Base-by-base conservation (phyloP, 495 filamentous ascomycete species). In the Articulospora tetracladia region DNA sequence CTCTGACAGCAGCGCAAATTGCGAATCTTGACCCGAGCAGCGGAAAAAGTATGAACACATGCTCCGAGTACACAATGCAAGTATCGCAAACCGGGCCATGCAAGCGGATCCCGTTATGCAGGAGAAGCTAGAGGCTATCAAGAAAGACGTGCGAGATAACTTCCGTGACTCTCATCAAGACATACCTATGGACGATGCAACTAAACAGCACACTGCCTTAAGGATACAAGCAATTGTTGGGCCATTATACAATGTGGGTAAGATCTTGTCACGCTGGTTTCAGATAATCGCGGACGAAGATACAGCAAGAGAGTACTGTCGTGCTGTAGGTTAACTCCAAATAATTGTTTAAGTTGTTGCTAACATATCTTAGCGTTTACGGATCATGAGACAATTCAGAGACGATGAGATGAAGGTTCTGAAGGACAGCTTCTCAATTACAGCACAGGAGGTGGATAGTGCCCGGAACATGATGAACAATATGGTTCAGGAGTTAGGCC, bases 311-410 rank as follows among this genome's bases (percentile, higher is more conserved):
- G 62, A 72, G 62, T 81, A 77, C 64, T 79, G 76, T 55, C 74
- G 71, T 51, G 61, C 69, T 39, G 79, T 81, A 71, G 68, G 79
- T 76, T 22, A 11, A 47, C 57, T 44, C 39, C n/a, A 19, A 8
- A 50, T 1, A 2, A 17, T 26, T 19, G 15, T 15, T 46, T 48
- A 46, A 28, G 26, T 17, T 22, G 39, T 59, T 64, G 28, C 73
- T 74, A 61, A 74, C 54, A 57, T 7, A 46, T 24, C 28, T 15
- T 36, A 66, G 63, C 36, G 62, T 13, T 70, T 86, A 79, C 17
- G 81, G 64, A 66, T 90, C 34, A 71, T 76, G 58, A 78, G 78
- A 55, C 88, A 92, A 65, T 84, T 84, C 64, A 75, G 70, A 32
- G 79, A 84, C 36, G 68, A 66, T 13, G 76, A 84, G 0, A 72